Base-by-base conservation (phyloP, 2,329 filamentous ascomycete genomes). In the Tricladium varicosporioides region DNA sequence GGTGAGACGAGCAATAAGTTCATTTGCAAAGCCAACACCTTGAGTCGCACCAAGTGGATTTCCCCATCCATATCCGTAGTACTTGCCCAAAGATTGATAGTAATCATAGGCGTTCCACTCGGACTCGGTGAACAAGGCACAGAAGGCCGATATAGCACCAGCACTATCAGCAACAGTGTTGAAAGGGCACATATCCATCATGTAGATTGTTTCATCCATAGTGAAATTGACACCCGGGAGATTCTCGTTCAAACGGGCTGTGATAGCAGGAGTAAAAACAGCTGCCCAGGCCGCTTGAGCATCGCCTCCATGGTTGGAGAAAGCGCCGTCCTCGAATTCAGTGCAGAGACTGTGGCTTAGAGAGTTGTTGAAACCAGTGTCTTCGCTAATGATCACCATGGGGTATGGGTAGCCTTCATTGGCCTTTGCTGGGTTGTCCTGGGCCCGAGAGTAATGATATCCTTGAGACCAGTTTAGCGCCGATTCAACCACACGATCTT, bases 121-220 rank as follows among this genome's bases (percentile, higher is more conserved):
- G 0, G 80, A 71, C 13, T 78, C 70, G 0, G 82, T 86, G 74
- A 96, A 96, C 22, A 96, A 77, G 13, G 71, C 69, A 72, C 92
- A 97, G 73, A 96, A 95, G 0, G 78, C 75, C 0, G 91, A 91
- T 9, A 87, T 70, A 4, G 73, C 78, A 2, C 79, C 73, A 0
- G 73, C 68, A 5, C 82, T 77, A 5, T 48, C 51, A 8, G 87
- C 84, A n/a, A 96, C 84, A 0, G 90, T 93, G 64, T 88, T 81
- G 74, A 91, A 96, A 0, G 92, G 87, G 67, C 92, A 97, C 59
- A 96, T 78, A 66, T 96, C 91, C 91, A 97, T 96, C 33, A 97
- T 70, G 56, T 80, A 82, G 56, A 92, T 76, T 0, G 85, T 83
- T 33, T 93, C 85, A 1, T 75, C 67, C 11, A 78, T 69, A 2